Conservation (phyloP, 129 eudicot genomes). For the carrot (Daucus carota) region DH1_v3.0 NC_030389.2:27991501-27992000, state of each 20-base stretch:
- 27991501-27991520: too few relatives aligned
- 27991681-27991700: not conserved
- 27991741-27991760: not conserved
- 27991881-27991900: not conserved
- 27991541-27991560: too few relatives aligned
- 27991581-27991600: too few relatives aligned
- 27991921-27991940: not conserved
- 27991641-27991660: not conserved
- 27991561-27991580: too few relatives aligned
- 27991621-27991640: too few relatives aligned
- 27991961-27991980: conserved; percentile 24
- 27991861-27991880: not conserved
- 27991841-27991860: not conserved
- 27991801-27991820: not conserved
- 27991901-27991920: not conserved
- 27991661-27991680: not conserved
- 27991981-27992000: conserved; percentile 97
- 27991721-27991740: not conserved
- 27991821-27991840: not conserved
- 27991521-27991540: too few relatives aligned
- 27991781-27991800: not conserved
- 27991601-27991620: too few relatives aligned
- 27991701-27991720: not conserved
- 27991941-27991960: not conserved
- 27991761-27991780: not conserved